Percentiles rank a stretch among this genome's conserved stretches.
Evolutionary conservation across 2,329 filamentous ascomycete species (phyloP).

Genomic region (Dothidotthia symphoricarpi): DNA sequence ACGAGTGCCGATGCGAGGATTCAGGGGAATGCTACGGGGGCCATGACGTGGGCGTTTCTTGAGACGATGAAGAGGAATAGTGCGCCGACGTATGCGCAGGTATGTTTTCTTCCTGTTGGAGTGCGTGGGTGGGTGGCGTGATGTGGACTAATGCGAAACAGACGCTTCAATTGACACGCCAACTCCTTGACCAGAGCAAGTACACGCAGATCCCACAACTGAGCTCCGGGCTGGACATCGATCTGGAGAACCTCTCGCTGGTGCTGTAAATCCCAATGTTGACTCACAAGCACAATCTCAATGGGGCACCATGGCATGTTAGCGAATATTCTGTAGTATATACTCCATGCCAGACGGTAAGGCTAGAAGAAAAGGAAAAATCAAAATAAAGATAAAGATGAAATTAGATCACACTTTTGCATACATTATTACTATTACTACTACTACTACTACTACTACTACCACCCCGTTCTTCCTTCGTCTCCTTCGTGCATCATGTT

Average conservation of each 20-base stretch:
- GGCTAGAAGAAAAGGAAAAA: too few relatives aligned
- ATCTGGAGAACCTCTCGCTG: slow-evolving; percentile 39
- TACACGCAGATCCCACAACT: slow-evolving; percentile 49
- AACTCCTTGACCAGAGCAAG: slow-evolving; percentile 40
- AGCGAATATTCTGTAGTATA: too few relatives aligned
- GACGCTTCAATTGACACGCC: slow-evolving; percentile 42
- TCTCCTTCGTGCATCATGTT: too few relatives aligned
- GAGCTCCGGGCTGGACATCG: slow-evolving; percentile 44
- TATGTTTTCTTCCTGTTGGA: slow-evolving; percentile 15
- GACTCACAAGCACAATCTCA: too few relatives aligned
- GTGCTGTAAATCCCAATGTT: slow-evolving; percentile 29
- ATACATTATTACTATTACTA: too few relatives aligned
- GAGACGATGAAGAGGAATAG: slow-evolving; percentile 43
- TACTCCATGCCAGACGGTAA: too few relatives aligned
- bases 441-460: too few relatives aligned
- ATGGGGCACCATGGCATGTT: too few relatives aligned
- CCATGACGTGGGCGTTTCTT: slow-evolving; percentile 52
- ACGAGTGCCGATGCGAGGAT: slow-evolving; percentile 52
- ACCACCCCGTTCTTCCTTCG: too few relatives aligned
- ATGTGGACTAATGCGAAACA: slow-evolving; percentile 9
- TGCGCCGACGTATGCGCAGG: slow-evolving; percentile 43
- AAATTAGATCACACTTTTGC: too few relatives aligned
- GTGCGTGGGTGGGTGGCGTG: not conserved
- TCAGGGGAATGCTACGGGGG: slow-evolving; percentile 45
- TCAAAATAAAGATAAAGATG: too few relatives aligned